A percentile compares a stretch with the other conserved stretches of the same genome.
Conservation (phyloP, 768 basidiomycete genomes). For the Saitozyma sp. region DNA sequence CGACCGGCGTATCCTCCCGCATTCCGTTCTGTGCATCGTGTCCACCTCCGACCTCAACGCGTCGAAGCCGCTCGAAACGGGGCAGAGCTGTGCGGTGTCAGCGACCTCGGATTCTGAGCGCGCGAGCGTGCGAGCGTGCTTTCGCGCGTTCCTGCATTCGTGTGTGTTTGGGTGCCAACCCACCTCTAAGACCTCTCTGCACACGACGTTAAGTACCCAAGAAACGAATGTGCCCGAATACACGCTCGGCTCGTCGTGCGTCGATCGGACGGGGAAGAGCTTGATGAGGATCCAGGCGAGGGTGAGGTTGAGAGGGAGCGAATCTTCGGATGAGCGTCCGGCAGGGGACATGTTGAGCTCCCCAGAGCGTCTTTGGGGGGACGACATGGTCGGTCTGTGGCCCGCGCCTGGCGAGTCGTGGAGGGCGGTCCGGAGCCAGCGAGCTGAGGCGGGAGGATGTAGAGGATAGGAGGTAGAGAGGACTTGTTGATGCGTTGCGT, state of each 20-base stretch:
- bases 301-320: constrained; percentile 32
- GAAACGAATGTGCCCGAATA: constrained; percentile 31
- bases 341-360: constrained; percentile 14
- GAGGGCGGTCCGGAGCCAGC: no score
- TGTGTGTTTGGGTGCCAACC: not conserved
- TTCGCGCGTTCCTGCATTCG: no score
- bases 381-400: no score
- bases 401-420: no score
- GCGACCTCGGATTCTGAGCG: no score
- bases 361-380: not conserved
- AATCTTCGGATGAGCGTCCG: constrained; percentile 15
- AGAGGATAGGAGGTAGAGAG: no score
- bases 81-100: no score
- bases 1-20: constrained; percentile 3
- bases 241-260: constrained; percentile 9
- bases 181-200: constrained; percentile 37
- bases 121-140: no score
- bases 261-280: constrained; percentile 28
- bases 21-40: constrained; percentile 24
- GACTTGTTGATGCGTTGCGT: no score
- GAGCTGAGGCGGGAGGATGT: no score
- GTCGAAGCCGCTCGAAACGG: constrained; percentile 4
- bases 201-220: constrained; percentile 28
- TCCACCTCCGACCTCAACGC: constrained; percentile 22
- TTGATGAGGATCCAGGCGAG: constrained; percentile 30